Evolutionary conservation across 805 yeast genomes (phyloP).

Genomic region (Nakazawaea wickerhamii): DNA sequence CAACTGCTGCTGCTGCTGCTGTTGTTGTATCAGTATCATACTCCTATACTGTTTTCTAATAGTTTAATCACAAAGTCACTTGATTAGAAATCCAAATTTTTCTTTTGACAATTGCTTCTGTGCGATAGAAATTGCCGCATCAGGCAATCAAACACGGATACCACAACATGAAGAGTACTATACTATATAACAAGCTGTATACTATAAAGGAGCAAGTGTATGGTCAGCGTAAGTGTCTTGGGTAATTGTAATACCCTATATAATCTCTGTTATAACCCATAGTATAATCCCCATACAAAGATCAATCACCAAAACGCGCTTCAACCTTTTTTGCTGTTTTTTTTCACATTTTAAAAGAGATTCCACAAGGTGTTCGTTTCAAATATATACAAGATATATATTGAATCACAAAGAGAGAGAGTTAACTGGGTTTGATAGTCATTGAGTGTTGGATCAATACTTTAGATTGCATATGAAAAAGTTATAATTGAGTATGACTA

Average conservation of each 20-base stretch:
- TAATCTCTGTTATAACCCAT: not conserved
- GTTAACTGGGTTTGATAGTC: no score
- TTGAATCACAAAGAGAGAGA: no score
- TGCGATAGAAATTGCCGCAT: not conserved
- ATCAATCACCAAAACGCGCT: not conserved
- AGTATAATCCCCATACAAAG: not conserved
- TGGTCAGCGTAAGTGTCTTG: no score
- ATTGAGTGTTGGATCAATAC: no score
- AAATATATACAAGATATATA: not conserved
- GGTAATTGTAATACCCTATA: no score
- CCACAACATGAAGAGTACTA: no score
- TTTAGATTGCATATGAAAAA: not conserved
- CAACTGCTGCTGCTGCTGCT: not conserved
- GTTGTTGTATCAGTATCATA: conserved; percentile 10
- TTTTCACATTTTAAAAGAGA: not conserved
- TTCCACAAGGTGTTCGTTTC: no score
- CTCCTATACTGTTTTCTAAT: not conserved
- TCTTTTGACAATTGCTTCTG: not conserved
- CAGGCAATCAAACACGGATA: not conserved
- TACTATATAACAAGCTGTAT: no score
- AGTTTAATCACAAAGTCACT: not conserved
- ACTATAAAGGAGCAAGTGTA: no score
- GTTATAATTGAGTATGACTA: conserved; percentile 10
- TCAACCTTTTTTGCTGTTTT: not conserved
- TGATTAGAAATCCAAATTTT: not conserved